Evolutionary conservation across 768 basidiomycete species (phyloP).

Genomic region (Phallus indusiatus): DNA sequence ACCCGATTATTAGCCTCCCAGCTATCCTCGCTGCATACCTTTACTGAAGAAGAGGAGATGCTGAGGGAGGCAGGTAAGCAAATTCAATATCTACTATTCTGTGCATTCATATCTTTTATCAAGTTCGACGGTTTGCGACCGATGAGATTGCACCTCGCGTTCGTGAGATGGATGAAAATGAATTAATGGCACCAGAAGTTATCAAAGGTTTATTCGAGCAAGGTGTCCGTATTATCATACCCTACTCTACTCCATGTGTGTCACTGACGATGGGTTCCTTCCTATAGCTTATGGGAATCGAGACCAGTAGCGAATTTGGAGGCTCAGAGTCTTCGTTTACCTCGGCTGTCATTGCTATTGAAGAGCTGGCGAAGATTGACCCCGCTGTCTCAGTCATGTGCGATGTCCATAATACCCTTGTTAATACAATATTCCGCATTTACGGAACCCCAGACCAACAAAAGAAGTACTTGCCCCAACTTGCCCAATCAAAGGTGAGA

Average conservation of each 20-base stretch:
- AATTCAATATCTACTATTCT: background rate
- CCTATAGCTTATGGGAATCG: constrained; percentile 90
- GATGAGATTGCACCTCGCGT: constrained; percentile 90
- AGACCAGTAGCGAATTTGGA: constrained; percentile 73
- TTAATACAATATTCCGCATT: constrained; percentile 87
- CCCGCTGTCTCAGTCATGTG: constrained; percentile 94
- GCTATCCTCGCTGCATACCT: constrained; percentile 54
- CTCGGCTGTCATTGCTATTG: constrained; percentile 90
- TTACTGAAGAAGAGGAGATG: constrained; percentile 93
- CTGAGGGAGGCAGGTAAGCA: constrained; percentile 77
- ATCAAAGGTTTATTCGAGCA: constrained; percentile 90
- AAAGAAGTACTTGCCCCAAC: constrained; percentile 78
- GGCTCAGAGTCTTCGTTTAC: constrained; percentile 91
- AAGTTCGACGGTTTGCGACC: constrained; percentile 80
- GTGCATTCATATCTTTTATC: background rate
- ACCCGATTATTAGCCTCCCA: background rate
- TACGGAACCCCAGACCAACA: constrained; percentile 81
- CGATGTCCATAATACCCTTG: constrained; percentile 97
- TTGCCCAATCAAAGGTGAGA: constrained; percentile 68
- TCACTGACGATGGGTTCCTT: constrained; percentile 2
- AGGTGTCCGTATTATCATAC: constrained; percentile 49
- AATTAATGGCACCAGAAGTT: constrained; percentile 81
- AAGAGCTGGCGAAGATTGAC: constrained; percentile 94
- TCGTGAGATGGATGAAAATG: constrained; percentile 96
- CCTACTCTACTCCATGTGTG: background rate